phyloP scores from a whole-genome alignment of 2,329 filamentous ascomycete species.

The Aspergillus ibericus region DNA sequence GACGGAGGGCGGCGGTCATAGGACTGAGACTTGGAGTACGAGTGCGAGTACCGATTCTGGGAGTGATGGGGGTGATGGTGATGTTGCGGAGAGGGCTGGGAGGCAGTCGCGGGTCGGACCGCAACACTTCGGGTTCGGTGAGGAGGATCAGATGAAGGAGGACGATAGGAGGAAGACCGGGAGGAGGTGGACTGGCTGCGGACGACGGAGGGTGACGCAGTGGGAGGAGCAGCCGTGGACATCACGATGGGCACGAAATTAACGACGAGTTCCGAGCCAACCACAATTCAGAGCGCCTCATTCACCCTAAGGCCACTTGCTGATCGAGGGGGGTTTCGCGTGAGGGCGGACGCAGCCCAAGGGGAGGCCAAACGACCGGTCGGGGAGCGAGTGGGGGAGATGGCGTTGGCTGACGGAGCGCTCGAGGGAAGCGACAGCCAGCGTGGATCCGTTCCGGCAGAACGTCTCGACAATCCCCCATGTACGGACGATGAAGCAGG shows the following conservation, averaged over 20 bases:
- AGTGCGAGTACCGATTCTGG: slow-evolving; percentile 31
- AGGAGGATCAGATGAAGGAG: slow-evolving; percentile 44
- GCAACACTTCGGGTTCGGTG: slow-evolving; percentile 50
- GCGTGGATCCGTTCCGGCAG: slow-evolving; percentile 15
- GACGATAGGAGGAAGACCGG: slow-evolving; percentile 43
- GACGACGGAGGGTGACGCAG: slow-evolving; percentile 48
- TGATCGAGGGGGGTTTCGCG: slow-evolving; percentile 12
- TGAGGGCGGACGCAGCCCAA: slow-evolving; percentile 14
- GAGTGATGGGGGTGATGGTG: slow-evolving; percentile 23
- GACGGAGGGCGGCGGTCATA: slow-evolving; percentile 48
- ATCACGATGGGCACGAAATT: slow-evolving; percentile 31
- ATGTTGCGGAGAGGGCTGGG: slow-evolving; percentile 36
- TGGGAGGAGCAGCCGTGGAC: slow-evolving; percentile 48
- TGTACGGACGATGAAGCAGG: slow-evolving; percentile 9
- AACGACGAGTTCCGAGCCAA: slow-evolving; percentile 7
- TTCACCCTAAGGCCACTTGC: slow-evolving; percentile 10
- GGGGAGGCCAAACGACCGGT: slow-evolving; percentile 19
- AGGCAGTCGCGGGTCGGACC: slow-evolving; percentile 41
- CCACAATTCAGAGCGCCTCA: slow-evolving; percentile 14
- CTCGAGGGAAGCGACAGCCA: slow-evolving; percentile 17
- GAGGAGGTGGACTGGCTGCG: slow-evolving; percentile 53
- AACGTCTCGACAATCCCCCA: slow-evolving; percentile 17
- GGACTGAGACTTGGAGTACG: slow-evolving; percentile 42
- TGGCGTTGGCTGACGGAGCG: slow-evolving; percentile 24
- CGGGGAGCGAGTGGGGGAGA: slow-evolving; percentile 24